Conservation (phyloP, 2,329 filamentous ascomycete genomes). For the Phialophora tarda region DNA sequence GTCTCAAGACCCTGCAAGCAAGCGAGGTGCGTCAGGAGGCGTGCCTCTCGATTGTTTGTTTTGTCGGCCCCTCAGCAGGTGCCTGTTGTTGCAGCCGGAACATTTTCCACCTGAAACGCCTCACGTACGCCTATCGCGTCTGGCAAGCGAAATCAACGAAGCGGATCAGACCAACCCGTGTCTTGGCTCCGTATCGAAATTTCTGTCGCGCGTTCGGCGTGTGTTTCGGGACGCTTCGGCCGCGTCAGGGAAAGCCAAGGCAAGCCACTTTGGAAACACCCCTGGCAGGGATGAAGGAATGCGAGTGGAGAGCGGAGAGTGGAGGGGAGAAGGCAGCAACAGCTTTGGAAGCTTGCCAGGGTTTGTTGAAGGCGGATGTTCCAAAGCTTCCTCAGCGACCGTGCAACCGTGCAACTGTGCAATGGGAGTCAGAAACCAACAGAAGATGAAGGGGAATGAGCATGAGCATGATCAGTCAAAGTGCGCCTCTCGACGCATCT, state of each 20-base stretch:
- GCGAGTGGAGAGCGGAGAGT: background rate
- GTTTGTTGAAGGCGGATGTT: background rate
- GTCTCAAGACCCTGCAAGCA: background rate
- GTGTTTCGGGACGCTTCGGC: conserved; percentile 7
- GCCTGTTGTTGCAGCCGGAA: background rate
- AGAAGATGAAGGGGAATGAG: conserved; percentile 1
- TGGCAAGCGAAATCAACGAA: conserved; percentile 17
- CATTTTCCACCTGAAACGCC: conserved; percentile 18
- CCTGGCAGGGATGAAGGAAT: conserved; percentile 10
- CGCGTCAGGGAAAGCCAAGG: conserved; percentile 8
- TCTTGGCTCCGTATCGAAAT: conserved; percentile 15
- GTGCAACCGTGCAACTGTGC: background rate
- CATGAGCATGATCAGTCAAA: background rate
- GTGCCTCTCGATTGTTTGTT: background rate
- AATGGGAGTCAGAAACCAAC: background rate
- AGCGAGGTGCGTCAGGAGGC: background rate
- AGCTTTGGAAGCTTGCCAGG: background rate
- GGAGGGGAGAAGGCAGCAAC: background rate
- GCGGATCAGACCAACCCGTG: conserved; percentile 14
- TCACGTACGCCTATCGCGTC: conserved; percentile 16
- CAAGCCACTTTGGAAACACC: conserved; percentile 1
- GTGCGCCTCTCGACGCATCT: background rate
- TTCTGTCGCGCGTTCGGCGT: conserved; percentile 17
- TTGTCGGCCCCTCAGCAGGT: background rate
- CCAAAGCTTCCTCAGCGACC: background rate